Evolutionary conservation across 2,329 filamentous ascomycete genomes (phyloP).

Genomic region (Botrytis sinoallii): DNA sequence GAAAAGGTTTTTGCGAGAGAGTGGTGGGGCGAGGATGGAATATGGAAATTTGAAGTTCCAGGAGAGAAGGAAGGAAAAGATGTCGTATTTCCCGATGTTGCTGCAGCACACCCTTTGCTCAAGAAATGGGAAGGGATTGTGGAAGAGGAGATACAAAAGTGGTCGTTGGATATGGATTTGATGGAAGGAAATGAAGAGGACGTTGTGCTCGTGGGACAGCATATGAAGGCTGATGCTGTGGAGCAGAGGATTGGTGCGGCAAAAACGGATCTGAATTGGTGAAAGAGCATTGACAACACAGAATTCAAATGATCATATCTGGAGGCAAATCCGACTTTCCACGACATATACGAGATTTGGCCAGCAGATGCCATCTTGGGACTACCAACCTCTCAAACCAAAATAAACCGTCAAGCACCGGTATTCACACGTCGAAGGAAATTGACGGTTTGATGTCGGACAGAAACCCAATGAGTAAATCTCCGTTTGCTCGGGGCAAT

Average conservation of each 20-base stretch:
- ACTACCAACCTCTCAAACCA: neutral
- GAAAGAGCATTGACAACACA: neutral
- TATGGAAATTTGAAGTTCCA: constrained; percentile 63
- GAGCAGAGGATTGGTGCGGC: constrained; percentile 29
- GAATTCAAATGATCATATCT: neutral
- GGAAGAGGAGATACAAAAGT: constrained; percentile 42
- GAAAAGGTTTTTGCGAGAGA: constrained; percentile 59
- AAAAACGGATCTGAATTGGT: constrained; percentile 20
- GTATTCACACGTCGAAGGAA: too few species aligned
- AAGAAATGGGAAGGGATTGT: constrained; percentile 55
- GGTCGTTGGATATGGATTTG: constrained; percentile 39
- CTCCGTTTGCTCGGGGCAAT: neutral
- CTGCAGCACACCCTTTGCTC: constrained; percentile 64
- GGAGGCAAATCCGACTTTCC: neutral
- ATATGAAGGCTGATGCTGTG: constrained; percentile 5
- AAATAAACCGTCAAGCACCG: neutral
- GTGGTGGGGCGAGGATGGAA: constrained; percentile 69
- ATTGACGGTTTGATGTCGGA: neutral
- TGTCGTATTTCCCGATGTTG: constrained; percentile 59
- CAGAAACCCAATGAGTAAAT: neutral
- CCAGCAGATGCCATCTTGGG: neutral
- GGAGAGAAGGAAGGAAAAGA: constrained; percentile 42
- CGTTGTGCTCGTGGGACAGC: neutral
- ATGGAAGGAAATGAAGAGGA: constrained; percentile 26
- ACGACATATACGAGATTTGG: constrained; percentile 18